Evolutionary conservation across 805 yeast genomes (phyloP), one percentile per base, ranked within the genome.

Genomic region (Ogataea thermomethanolica): DNA sequence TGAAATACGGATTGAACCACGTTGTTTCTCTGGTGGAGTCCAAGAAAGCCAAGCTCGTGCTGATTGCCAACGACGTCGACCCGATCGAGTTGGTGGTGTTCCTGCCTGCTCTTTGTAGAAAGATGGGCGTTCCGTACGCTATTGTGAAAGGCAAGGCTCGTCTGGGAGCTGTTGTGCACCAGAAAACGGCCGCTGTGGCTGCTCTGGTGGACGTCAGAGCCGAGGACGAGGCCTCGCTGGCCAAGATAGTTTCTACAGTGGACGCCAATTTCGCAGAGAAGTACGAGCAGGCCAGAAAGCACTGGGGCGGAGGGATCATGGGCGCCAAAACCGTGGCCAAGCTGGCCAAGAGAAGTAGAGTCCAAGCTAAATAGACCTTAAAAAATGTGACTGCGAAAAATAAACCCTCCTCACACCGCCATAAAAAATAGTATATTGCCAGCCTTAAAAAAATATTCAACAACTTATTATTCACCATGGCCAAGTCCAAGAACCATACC

Each of bases 291-390:
- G 66, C 78, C 68, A 91, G 95, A 81, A 89, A 87, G 77, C 95
- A 88, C 84, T 91, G 99, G 99, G 98, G 98, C 80, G 99, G 99
- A 80, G 99, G 99, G 80, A 67, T 88, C 72, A 76, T 93, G 80
- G 96, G 98, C 72, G 75, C 84, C 61, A 93, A 91, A 79, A 88
- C 97, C 65, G 79, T 78, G 64, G 93, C 81, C 66, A 87, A 84
- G 78, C 67, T 70, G 53, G 90, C 79, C 61, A 87, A 85, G 82
- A 81, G 70, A 65, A 82, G 79, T 73, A 72, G 37, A 34, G 51
- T 50, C 30, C 29, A 33, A 21, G 31, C 17, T 7, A 5, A 29
- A n/a, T 29, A 29, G 31, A 8, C 17, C 21, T 25, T 5, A 2
- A 24, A 24, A 33, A 7, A 7, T 37, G 42, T 38, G 42, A 38